Percentiles rank a stretch among this genome's conserved stretches.
Conservation (phyloP, 495 filamentous ascomycete species). For the Xylaria bambusicola region DNA sequence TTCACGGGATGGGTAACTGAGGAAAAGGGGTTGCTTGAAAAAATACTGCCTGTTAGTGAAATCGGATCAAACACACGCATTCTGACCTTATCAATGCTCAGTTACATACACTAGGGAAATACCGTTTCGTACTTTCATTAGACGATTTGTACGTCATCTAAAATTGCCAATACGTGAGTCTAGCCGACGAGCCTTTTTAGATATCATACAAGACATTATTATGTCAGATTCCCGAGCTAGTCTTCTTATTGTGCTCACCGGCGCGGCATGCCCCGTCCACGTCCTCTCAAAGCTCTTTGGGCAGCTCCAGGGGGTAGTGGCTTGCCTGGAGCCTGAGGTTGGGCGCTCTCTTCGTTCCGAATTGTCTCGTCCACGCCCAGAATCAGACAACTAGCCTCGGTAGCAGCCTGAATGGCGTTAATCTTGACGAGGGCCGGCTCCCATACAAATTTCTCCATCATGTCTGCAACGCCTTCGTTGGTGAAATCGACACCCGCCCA, state of each 20-base stretch:
- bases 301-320: constrained; percentile 89
- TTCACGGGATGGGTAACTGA: too few species aligned
- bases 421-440: constrained; percentile 95
- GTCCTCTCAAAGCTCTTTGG: constrained; percentile 80
- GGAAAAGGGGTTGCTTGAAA: too few species aligned
- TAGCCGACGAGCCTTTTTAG: constrained; percentile 20
- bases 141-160: constrained; percentile 15
- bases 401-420: constrained; percentile 94
- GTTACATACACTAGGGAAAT: constrained; percentile 4
- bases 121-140: background rate
- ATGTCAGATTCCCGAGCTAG: background rate
- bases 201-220: constrained; percentile 23
- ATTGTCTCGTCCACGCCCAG: constrained; percentile 97
- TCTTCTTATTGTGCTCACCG: constrained; percentile 48
- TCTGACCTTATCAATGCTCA: background rate
- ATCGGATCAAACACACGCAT: background rate
- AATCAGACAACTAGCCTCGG: constrained; percentile 92
- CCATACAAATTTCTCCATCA: constrained; percentile 94
- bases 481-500: constrained; percentile 97
- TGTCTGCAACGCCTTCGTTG: constrained; percentile 87
- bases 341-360: constrained; percentile 87
- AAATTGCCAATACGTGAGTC: constrained; percentile 19
- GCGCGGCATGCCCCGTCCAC: constrained; percentile 90
- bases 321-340: constrained; percentile 74
- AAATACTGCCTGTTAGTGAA: background rate